Base-by-base conservation (phyloP, 331 rosid species). In the Rhamnella rubrinervis region DNA sequence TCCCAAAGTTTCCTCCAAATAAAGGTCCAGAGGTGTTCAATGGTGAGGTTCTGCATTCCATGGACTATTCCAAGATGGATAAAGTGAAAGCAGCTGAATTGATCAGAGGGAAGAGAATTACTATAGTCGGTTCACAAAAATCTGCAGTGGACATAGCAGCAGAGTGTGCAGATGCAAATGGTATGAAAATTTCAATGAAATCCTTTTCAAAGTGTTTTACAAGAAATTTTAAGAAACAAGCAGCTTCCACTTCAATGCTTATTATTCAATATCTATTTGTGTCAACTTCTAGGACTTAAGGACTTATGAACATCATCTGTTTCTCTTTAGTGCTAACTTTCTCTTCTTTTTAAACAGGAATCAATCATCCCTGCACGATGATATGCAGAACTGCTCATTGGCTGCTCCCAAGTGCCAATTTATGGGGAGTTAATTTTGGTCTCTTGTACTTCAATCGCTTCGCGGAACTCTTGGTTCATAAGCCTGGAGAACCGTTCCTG, bases 81-180 rank as follows among this genome's bases (percentile, higher is more conserved):
- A 78, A 70, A n/a, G 74, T 31, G 6, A 52, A 23, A 46, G 89
- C 80, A 35, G 78, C 78, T 68, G 50, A 84, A 73, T 39, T 84
- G 47, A 73, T 81, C 65, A 75, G 51, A 81, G 3, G 80, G 21
- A 84, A 81, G 49, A 75, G 76, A 75, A 61, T 81, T 21, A 35
- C 76, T 18, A 19, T 81, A 8, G 6, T 81, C 21, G 86, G 89
- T 38, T 81, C 89, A 19, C 39, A 17, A 26, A 81, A 85, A 78
- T 77, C 90, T n/a, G 87, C 72, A 44, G 4, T 77, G 4, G 90
- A 85, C 73, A 64, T 85, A 37, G 87, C 84, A n/a, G 57, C 59
- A 39, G 87, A 75, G 67, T 85, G 87, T 66, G 78, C 90, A 51
- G 44, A 71, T 40, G 65, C 70, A 69, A 83, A 80, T 67, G 63